Evolutionary conservation across 2,329 filamentous ascomycete species (phyloP).

Genomic region (Fusarium euwallaceae): DNA sequence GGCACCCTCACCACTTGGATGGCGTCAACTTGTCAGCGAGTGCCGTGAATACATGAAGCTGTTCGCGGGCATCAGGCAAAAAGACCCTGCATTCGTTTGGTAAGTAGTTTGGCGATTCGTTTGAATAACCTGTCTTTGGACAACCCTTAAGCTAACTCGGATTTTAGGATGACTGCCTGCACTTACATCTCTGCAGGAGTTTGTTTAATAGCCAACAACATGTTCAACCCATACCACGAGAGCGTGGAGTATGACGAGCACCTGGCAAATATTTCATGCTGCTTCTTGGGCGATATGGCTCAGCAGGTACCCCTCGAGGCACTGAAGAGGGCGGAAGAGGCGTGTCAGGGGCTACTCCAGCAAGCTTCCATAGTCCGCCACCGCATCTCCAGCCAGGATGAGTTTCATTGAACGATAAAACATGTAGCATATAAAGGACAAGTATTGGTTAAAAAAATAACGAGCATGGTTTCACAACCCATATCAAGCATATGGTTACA

Average conservation of each 20-base stretch:
- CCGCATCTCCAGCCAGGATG: neutral
- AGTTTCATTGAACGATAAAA: neutral
- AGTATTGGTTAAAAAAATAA: too few relatives aligned
- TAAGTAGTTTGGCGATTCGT: neutral
- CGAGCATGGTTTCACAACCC: too few relatives aligned
- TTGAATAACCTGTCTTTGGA: too few relatives aligned
- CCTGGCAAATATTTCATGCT: neutral
- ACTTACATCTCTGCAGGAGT: constrained; percentile 4
- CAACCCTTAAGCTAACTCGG: too few relatives aligned
- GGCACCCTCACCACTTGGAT: neutral
- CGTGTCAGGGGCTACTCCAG: neutral
- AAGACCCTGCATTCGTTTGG: neutral
- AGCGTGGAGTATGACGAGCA: neutral
- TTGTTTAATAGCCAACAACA: constrained; percentile 4
- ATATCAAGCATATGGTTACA: too few relatives aligned
- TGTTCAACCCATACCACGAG: neutral
- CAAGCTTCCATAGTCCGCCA: neutral
- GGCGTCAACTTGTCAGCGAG: neutral
- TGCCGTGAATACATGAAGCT: constrained; percentile 1
- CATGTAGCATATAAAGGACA: too few relatives aligned
- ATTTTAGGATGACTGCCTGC: constrained; percentile 7
- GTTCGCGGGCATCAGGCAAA: neutral
- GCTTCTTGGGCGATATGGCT: neutral
- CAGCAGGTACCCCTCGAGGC: neutral
- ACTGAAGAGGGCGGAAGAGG: neutral